Evolutionary conservation across 129 eudicot species (phyloP).

Genomic region (Dittrichia graveolens): DNA sequence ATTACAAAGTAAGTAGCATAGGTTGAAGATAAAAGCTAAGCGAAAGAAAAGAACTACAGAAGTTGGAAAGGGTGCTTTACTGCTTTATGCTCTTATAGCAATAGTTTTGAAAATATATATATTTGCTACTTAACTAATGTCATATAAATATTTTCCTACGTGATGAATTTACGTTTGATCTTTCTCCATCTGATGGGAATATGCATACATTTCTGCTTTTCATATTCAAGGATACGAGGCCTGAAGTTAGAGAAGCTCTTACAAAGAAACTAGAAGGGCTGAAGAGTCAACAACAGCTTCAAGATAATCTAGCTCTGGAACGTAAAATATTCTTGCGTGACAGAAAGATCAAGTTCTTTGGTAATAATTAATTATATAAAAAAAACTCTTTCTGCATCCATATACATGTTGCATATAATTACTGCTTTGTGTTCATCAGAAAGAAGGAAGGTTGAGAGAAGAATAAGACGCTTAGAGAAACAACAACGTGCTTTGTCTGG

Average conservation of each 20-base stretch:
- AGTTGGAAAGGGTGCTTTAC: no score
- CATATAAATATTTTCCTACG: not conserved
- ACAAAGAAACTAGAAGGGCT: conserved; percentile 79
- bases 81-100: not conserved
- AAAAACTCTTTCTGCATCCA: not conserved
- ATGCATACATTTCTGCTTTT: conserved; percentile 10
- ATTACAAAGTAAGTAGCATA: no score
- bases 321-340: conserved; percentile 77
- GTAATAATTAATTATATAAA: conserved; percentile 37
- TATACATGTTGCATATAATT: not conserved
- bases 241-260: conserved; percentile 70
- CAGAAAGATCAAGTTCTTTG: conserved; percentile 85
- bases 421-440: conserved; percentile 45
- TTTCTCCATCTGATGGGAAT: conserved; percentile 22
- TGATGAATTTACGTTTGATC: conserved; percentile 12
- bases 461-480: conserved; percentile 82
- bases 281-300: conserved; percentile 72
- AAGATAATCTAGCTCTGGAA: conserved; percentile 73
- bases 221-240: conserved; percentile 66
- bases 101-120: not conserved
- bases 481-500: conserved; percentile 72
- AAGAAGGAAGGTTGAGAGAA: conserved; percentile 89
- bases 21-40: no score
- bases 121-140: not conserved
- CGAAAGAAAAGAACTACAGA: no score